A percentile compares a stretch with the other conserved stretches of the same genome.
These are phyloP conservation scores for Fusarium lateritium DNA, from an alignment of 2,329 filamentous ascomycete genomes.

Conservation along the genomic window DNA sequence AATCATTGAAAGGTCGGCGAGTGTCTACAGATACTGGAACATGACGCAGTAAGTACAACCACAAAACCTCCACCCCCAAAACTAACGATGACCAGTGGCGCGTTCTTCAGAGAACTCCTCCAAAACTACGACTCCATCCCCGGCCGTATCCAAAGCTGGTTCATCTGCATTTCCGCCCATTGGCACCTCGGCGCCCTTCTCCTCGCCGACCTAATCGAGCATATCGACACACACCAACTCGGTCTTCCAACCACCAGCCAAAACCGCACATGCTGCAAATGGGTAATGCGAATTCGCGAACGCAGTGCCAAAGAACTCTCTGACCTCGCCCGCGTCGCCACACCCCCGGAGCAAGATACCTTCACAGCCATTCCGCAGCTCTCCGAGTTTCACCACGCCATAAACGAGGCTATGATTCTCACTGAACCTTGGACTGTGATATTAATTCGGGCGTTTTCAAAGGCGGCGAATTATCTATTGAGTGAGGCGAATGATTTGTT, in stretches of 20 bases:
- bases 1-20: conserved; percentile 61
- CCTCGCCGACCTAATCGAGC: conserved; percentile 67
- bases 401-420: conserved; percentile 67
- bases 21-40: conserved; percentile 69
- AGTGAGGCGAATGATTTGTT: conserved; percentile 47
- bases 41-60: conserved; percentile 55
- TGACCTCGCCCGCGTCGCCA: conserved; percentile 63
- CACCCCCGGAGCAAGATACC: conserved; percentile 44
- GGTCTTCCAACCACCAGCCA: conserved; percentile 40
- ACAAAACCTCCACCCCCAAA: rapidly evolving
- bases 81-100: conserved; percentile 44
- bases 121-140: conserved; percentile 65
- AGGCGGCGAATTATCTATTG: conserved; percentile 58
- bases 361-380: conserved; percentile 30
- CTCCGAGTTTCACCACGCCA: conserved; percentile 65
- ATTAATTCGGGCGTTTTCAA: conserved; percentile 66
- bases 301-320: conserved; percentile 62
- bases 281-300: conserved; percentile 58
- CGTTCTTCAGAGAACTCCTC: conserved; percentile 66
- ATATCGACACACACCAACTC: conserved; percentile 59
- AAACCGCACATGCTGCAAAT: conserved; percentile 48
- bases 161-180: conserved; percentile 68
- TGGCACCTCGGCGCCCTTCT: conserved; percentile 71
- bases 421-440: conserved; percentile 73
- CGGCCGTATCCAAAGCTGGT: conserved; percentile 70